Conservation (phyloP, 345 rosid species). For the Odontarrhena argentea region DNA sequence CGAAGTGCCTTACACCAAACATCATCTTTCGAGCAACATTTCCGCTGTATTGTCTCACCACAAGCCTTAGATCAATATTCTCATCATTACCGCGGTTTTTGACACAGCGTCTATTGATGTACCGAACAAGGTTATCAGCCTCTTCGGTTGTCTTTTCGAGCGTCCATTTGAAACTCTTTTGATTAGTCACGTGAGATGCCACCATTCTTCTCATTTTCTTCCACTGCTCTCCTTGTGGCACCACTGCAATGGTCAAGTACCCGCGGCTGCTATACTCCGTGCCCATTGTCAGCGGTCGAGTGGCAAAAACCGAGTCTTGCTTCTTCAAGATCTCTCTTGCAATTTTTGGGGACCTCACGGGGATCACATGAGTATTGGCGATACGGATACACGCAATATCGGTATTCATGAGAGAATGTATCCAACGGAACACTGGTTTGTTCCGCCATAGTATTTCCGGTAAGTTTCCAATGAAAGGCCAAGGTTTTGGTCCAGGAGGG, state of each 20-base stretch:
- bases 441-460: constrained; percentile 32
- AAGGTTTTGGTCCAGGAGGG: constrained; percentile 49
- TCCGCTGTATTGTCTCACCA: constrained; percentile 46
- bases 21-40: constrained; percentile 51
- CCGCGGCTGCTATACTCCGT: constrained; percentile 34
- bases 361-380: constrained; percentile 45
- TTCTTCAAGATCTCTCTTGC: constrained; percentile 44
- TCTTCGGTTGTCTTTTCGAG: constrained; percentile 42
- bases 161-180: constrained; percentile 26
- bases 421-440: constrained; percentile 48
- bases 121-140: constrained; percentile 48
- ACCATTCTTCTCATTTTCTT: constrained; percentile 51
- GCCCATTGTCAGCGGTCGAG: constrained; percentile 44
- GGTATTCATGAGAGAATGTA: constrained; percentile 46
- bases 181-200: constrained; percentile 32
- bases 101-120: constrained; percentile 38
- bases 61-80: constrained; percentile 42
- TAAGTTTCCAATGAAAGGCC: constrained; percentile 52
- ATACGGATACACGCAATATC: constrained; percentile 50
- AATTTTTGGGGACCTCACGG: constrained; percentile 46
- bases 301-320: constrained; percentile 48
- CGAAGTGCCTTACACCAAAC: constrained; percentile 47
- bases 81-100: not conserved
- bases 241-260: constrained; percentile 37
- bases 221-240: constrained; percentile 53